These are phyloP conservation scores for Verticillium longisporum DNA, from an alignment of 2,329 filamentous ascomycete genomes.

Conservation along the genomic window DNA sequence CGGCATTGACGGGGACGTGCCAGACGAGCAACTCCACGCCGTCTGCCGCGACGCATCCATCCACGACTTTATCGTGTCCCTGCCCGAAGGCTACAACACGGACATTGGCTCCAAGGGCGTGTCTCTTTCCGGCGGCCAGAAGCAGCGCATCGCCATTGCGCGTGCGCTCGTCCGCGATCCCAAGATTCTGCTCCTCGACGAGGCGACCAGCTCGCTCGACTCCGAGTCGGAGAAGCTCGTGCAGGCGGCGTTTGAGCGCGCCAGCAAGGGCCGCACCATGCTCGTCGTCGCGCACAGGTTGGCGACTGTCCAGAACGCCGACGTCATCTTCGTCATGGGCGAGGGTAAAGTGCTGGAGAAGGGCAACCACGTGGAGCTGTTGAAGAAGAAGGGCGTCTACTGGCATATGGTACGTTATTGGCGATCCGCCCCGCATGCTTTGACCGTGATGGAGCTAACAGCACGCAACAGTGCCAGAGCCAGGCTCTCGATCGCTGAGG, in stretches of 20 bases:
- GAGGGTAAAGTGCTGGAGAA: slow-evolving; percentile 51
- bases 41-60: slow-evolving; percentile 58
- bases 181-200: slow-evolving; percentile 61
- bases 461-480: slow-evolving; percentile 43
- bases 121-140: slow-evolving; percentile 63
- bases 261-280: slow-evolving; percentile 54
- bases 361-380: slow-evolving; percentile 44
- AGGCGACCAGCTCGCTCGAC: slow-evolving; percentile 66
- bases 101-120: slow-evolving; percentile 61
- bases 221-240: slow-evolving; percentile 55
- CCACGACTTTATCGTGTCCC: slow-evolving; percentile 61
- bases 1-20: slow-evolving; percentile 50
- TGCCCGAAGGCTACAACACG: slow-evolving; percentile 64
- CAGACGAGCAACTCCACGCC: slow-evolving; percentile 43
- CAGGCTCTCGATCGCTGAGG: slow-evolving; percentile 48
- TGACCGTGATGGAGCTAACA: slow-evolving; percentile 14
- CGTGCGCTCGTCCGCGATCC: slow-evolving; percentile 62
- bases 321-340: slow-evolving; percentile 74
- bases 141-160: slow-evolving; percentile 64
- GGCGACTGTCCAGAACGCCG: slow-evolving; percentile 70
- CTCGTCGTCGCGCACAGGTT: slow-evolving; percentile 73
- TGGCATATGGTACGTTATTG: slow-evolving; percentile 48
- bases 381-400: slow-evolving; percentile 45
- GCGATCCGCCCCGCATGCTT: background rate
- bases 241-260: slow-evolving; percentile 61